Evolutionary conservation across 441 rosid species (phyloP), one percentile per base, ranked within the genome.

Genomic region (Adansonia grandidieri): DNA sequence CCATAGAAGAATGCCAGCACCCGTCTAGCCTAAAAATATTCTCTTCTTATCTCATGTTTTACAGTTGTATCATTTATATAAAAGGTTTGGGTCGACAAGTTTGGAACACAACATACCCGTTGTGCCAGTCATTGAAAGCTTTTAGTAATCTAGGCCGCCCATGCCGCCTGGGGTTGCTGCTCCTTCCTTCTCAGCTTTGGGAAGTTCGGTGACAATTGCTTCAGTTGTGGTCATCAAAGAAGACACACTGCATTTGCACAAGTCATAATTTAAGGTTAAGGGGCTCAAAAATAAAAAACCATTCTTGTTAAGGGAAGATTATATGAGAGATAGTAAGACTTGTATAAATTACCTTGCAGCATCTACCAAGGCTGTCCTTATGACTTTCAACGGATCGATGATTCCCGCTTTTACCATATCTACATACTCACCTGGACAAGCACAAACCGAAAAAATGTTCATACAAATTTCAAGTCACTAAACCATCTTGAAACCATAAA

Each of bases 391-490:
- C 10, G 91, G 95, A 68, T 92, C 95, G 9, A 91, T 88, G 42
- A 89, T 92, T 58, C 94, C 95, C 0, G 86, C 57, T 61, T 91
- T 88, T 47, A 91, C 83, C 95, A 92, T 91, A 76, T 91, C 95
- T 3, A 91, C 89, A 24, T 89, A 92, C 69, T 92, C 91, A 73
- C 97, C 92, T 90, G 57, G 81, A 22, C 44, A 9, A 68, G 45
- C 51, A 50, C 54, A 11, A 11, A 13, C 1, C 13, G 6, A 14
- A 48, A 61, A 69, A 22, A 13, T 10, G 37, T 24, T 44, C 72
- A 19, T 7, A 51, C 6, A 0, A 47, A 1, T 68, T 45, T 11
- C 56, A 68, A 20, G 14, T 67, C 71, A 67, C 53, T 10, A 42
- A 2, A 65, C 9, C 44, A 3, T 65, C 50, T 14, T 8, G 0